Evolutionary conservation across 2,329 filamentous ascomycete genomes (phyloP), one percentile per base, ranked within the genome.

Genomic region (Lecanosticta acicola): DNA sequence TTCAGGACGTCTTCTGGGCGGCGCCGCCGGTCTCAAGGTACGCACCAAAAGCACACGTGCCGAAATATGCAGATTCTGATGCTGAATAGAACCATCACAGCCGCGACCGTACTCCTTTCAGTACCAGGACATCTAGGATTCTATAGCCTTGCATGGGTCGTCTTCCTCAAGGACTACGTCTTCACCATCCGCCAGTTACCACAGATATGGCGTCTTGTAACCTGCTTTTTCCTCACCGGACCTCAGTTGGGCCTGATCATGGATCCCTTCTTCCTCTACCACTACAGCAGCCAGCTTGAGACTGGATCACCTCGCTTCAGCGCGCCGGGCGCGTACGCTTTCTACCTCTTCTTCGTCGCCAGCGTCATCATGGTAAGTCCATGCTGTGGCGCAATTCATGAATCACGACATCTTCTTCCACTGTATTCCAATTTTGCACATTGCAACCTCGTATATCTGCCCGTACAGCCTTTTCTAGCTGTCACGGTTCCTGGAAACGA

Each of bases 211-310:
- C 73, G 80, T 39, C 53, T 80, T 10, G 64, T 75, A 45, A 77
- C 79, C 2, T 66, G 76, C 9, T 83, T 83, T 64, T 64, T 81
- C 48, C 68, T 83, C 51, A 82, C 79, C 7, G 74, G 76, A 40
- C 67, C 69, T 9, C 67, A 70, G 32, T 62, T 82, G 50, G 67
- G 70, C 39, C 79, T 89, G 55, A 61, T 89, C 45, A 71, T 88
- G 62, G 85, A 90, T 64, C 81, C 86, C 35, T 88, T 87, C 70
- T 84, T 87, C 60, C 65, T 93, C 55, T 95, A 84, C 71, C 83
- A 78, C 53, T 94, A 93, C 69, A 72, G 84, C 58, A 84, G 79
- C 62, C 78, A 81, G 55, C 72, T 94, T 40, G 90, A 95, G 72
- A 76, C 69, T 34, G 76, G 77, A 54, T 85, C 84, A 51, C 70